Base-by-base conservation (phyloP, 2,329 filamentous ascomycete species). In the Nigrospora osmanthi region DNA sequence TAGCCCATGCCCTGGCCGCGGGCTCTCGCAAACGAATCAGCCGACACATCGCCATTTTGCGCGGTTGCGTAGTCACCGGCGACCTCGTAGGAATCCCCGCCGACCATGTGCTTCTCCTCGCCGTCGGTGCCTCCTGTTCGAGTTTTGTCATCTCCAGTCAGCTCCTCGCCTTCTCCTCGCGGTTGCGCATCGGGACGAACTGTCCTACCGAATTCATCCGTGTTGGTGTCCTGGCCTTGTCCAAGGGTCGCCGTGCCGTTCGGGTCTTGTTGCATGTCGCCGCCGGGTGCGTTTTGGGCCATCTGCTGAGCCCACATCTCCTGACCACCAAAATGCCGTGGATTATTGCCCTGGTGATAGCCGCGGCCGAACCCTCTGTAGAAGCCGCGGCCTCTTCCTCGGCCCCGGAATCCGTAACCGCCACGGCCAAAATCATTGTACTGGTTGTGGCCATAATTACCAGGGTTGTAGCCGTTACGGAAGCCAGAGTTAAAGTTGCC, bases 381-480 rank as follows among this genome's bases (percentile, higher is more conserved):
- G 57, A 73, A 76, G 54, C 75, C 58, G 43, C 60, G 79, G 47
- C 81, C 80, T 52, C 83, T 78, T 53, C 82, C 81, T 52, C 79
- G 75, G 53, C 84, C 83, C 58, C 83, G 75, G 63, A 75, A 80
- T 52, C 83, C 84, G 67, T 80, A 81, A 67, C 81, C 80, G 72
- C 80, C 69, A 59, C 72, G 73, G 61, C 75, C 82, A 72, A 85
- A 89, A 72, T 89, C 85, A 83, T 87, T 87, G 78, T 80, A 83
- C 68, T 83, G 68, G 70, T 80, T 80, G 68, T 82, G 80, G 69
- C 82, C 82, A 81, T 85, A 89, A 78, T 88, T 88, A 82, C 84
- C 85, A 81, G 83, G 83, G 68, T 78, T 77, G 75, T 78, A 87
- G 72, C 84, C 85, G 80, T 83, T 83, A 68, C 78, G 77, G 75